These are phyloP conservation scores for Baudoinia panamericana DNA, from an alignment of 495 filamentous ascomycete species.

Conservation along the genomic window DNA sequence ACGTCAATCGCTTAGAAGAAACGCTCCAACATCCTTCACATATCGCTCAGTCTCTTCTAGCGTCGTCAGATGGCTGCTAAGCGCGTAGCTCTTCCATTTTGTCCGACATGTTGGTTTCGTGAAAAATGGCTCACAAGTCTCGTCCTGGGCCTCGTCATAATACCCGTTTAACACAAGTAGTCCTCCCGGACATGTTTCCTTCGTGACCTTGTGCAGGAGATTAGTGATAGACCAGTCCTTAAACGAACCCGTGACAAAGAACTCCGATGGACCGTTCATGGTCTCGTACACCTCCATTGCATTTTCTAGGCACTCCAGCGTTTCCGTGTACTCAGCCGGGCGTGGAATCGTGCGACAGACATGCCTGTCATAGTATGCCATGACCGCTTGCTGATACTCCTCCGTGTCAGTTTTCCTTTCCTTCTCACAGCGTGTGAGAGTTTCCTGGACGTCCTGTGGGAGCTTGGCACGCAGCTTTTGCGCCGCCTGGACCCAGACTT, in stretches of 20 bases:
- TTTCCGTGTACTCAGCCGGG: constrained; percentile 25
- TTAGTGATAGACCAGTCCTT: constrained; percentile 28
- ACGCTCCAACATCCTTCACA: constrained; percentile 21
- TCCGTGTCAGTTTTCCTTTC: constrained; percentile 29
- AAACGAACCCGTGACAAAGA: constrained; percentile 33
- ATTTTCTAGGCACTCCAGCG: constrained; percentile 30
- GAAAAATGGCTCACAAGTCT: constrained; percentile 35
- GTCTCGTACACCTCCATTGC: constrained; percentile 35
- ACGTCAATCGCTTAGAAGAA: too few relatives aligned
- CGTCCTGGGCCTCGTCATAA: constrained; percentile 38
- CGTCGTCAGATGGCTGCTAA: constrained; percentile 35
- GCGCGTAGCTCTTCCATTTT: constrained; percentile 35
- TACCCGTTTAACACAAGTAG: constrained; percentile 40
- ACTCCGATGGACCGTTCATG: constrained; percentile 41
- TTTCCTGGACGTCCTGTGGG: constrained; percentile 33
- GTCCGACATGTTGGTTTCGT: constrained; percentile 24
- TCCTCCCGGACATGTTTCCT: constrained; percentile 7
- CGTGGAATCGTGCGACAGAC: constrained; percentile 31
- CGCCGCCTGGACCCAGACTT: constrained; percentile 23
- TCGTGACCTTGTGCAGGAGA: constrained; percentile 6
- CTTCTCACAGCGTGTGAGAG: constrained; percentile 30
- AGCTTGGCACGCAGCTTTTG: constrained; percentile 27
- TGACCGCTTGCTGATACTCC: constrained; percentile 35
- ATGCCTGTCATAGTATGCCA: constrained; percentile 33
- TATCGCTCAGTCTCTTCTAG: constrained; percentile 34